Percentiles rank a stretch among this genome's conserved stretches.
phyloP scores from a whole-genome alignment of 352 stramenopile species.

The Nothophytophthora sp. region DNA sequence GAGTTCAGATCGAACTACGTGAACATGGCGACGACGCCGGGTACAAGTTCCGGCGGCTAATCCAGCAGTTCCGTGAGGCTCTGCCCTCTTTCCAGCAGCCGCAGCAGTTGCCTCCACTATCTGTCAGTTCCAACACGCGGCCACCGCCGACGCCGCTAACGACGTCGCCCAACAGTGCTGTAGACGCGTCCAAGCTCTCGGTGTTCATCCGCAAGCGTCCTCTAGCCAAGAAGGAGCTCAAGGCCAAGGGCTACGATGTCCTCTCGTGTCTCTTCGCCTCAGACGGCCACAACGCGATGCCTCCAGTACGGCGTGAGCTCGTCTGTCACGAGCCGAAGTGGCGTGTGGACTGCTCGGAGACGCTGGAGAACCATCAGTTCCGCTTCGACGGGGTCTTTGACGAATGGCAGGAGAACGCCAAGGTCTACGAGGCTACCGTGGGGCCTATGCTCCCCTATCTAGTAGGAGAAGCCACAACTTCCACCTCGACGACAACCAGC shows the following conservation, averaged over 20 bases:
- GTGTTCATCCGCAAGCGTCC: slow-evolving; percentile 77
- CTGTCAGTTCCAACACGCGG: slow-evolving; percentile 13
- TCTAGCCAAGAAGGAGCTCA: slow-evolving; percentile 66
- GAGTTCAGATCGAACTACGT: slow-evolving; percentile 58
- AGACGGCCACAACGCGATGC: neutral
- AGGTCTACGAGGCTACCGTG: slow-evolving; percentile 87
- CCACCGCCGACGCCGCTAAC: slow-evolving; percentile 13
- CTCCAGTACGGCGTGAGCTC: slow-evolving; percentile 43
- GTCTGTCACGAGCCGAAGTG: slow-evolving; percentile 77
- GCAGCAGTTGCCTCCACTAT: slow-evolving; percentile 20
- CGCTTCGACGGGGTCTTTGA: slow-evolving; percentile 91
- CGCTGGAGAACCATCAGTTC: slow-evolving; percentile 73
- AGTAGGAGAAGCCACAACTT: slow-evolving; percentile 12
- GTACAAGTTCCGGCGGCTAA: slow-evolving; percentile 77
- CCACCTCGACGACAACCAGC: slow-evolving; percentile 27
- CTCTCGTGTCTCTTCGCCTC: slow-evolving; percentile 44
- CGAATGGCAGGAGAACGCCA: slow-evolving; percentile 88
- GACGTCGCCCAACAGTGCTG: slow-evolving; percentile 2
- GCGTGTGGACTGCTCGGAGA: slow-evolving; percentile 69
- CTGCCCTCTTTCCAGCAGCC: slow-evolving; percentile 36
- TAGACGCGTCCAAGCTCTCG: slow-evolving; percentile 34
- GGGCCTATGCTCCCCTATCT: slow-evolving; percentile 60
- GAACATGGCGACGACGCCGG: slow-evolving; percentile 71
- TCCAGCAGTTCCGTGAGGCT: slow-evolving; percentile 52
- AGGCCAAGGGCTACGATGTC: slow-evolving; percentile 69